Percentiles rank a stretch among this genome's conserved stretches.
These are phyloP conservation scores for Candida montana DNA, from an alignment of 805 yeast species.

Conservation along the genomic window DNA sequence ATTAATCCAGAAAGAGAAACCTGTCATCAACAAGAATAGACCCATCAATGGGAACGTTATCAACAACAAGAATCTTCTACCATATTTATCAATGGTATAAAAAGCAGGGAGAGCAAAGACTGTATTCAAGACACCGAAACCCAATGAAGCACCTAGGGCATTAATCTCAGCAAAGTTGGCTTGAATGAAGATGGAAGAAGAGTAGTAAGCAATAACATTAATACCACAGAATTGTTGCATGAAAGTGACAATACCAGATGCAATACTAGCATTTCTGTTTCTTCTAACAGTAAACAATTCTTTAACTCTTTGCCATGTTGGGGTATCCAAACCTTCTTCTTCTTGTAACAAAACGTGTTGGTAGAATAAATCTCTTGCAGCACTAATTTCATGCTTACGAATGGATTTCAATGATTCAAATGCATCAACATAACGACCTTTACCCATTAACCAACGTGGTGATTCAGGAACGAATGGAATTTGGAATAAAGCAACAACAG, in stretches of 20 bases:
- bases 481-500: conserved; percentile 52
- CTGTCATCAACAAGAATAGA: conserved; percentile 53
- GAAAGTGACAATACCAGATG: conserved; percentile 78
- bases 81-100: conserved; percentile 71
- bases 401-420: conserved; percentile 44
- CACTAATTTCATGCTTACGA: conserved; percentile 48
- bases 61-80: conserved; percentile 59
- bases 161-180: conserved; percentile 58
- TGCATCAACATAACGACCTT: conserved; percentile 56
- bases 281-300: conserved; percentile 70
- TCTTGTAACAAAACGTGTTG: conserved; percentile 60
- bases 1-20: conserved; percentile 69
- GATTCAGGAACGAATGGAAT: conserved; percentile 69
- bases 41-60: conserved; percentile 61
- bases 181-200: conserved; percentile 66
- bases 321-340: conserved; percentile 46
- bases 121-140: conserved; percentile 79
- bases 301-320: conserved; percentile 41
- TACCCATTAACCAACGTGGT: conserved; percentile 76
- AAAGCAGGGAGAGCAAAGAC: conserved; percentile 80
- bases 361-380: conserved; percentile 69
- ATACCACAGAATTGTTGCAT: conserved; percentile 92
- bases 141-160: conserved; percentile 77
- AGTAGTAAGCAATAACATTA: conserved; percentile 82
- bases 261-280: conserved; percentile 77